Conservation (phyloP, 345 rosid species). For the Odontarrhena argentea region DNA sequence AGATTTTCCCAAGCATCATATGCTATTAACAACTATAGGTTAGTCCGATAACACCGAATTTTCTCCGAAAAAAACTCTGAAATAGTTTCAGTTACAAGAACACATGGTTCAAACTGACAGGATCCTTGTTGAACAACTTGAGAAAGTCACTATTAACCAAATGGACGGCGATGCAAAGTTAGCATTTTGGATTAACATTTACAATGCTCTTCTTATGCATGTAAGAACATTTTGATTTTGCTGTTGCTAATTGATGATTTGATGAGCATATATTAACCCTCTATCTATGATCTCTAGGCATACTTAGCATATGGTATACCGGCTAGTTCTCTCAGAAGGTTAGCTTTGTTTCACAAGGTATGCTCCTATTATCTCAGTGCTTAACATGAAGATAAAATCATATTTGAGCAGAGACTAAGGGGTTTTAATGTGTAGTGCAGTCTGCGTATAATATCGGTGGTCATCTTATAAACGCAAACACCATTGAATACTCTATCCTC, state of each 20-base stretch:
- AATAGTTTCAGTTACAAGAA: background rate
- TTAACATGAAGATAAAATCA: background rate
- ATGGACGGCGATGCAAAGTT: constrained; percentile 62
- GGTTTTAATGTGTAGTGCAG: constrained; percentile 64
- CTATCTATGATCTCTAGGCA: constrained; percentile 53
- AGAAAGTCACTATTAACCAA: constrained; percentile 58
- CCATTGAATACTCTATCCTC: constrained; percentile 82
- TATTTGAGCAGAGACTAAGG: constrained; percentile 36
- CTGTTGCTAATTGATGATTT: constrained; percentile 10
- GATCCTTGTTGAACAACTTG: constrained; percentile 85
- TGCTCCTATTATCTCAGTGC: constrained; percentile 15
- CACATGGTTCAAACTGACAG: constrained; percentile 48
- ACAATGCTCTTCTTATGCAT: constrained; percentile 93
- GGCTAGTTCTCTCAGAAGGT: constrained; percentile 64
- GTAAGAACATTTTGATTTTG: constrained; percentile 46
- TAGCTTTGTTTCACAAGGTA: constrained; percentile 96
- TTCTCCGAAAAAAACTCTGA: background rate
- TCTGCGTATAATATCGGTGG: constrained; percentile 90
- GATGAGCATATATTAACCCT: background rate
- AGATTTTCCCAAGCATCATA: constrained; percentile 69
- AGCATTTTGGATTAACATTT: constrained; percentile 92
- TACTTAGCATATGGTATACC: constrained; percentile 87
- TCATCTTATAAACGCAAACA: constrained; percentile 71
- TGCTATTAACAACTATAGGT: constrained; percentile 79
- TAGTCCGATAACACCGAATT: background rate